phyloP scores from a whole-genome alignment of 2,329 filamentous ascomycete species.

The Apiospora phragmitis region DNA sequence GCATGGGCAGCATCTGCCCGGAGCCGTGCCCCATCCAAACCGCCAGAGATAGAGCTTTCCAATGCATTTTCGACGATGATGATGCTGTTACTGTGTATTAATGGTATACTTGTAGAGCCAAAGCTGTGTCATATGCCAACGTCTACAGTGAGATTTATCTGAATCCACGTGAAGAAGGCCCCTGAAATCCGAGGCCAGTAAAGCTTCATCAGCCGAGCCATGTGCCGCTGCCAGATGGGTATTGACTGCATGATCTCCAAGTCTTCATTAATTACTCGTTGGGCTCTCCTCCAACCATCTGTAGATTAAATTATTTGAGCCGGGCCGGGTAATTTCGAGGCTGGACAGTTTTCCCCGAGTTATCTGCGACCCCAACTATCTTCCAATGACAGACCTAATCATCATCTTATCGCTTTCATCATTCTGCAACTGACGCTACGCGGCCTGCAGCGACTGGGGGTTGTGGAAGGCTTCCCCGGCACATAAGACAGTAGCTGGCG shows the following conservation, averaged over 20 bases:
- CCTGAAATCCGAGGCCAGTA: neutral
- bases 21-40: neutral
- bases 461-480: neutral
- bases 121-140: fast-evolving
- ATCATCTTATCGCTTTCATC: neutral
- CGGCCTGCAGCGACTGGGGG: neutral
- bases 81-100: neutral
- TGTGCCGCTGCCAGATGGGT: neutral
- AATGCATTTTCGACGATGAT: neutral
- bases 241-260: neutral
- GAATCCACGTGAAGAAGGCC: neutral
- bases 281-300: neutral
- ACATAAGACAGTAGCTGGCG: neutral
- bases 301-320: neutral
- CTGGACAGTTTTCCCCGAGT: neutral
- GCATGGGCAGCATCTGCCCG: slow-evolving; percentile 30
- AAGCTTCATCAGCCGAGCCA: neutral
- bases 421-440: neutral
- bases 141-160: neutral
- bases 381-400: neutral
- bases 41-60: neutral
- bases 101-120: neutral
- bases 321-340: neutral
- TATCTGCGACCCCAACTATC: neutral
- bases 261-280: too few relatives aligned